A percentile compares a stretch with the other conserved stretches of the same genome.
Evolutionary conservation across 441 rosid genomes (phyloP).

Genomic region (Viola pubescens): DNA sequence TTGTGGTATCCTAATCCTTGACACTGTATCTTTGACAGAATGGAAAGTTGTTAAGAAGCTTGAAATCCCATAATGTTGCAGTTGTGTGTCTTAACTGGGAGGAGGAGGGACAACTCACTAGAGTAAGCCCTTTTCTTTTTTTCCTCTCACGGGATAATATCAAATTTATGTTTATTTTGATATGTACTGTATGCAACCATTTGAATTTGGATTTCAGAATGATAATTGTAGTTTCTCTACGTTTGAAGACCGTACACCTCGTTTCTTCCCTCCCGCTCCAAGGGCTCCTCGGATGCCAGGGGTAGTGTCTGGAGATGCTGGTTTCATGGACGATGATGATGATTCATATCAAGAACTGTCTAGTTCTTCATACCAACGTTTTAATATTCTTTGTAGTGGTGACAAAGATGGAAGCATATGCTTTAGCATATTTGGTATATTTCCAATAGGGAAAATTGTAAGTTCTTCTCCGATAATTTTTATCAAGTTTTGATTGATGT

Average conservation of each 20-base stretch:
- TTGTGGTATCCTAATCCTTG: constrained; percentile 2
- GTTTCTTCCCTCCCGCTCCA: constrained; percentile 83
- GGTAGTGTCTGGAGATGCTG: constrained; percentile 61
- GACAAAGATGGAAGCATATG: constrained; percentile 71
- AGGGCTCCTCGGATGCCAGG: constrained; percentile 65
- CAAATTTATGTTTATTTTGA: too few relatives aligned
- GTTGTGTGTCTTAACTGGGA: constrained; percentile 91
- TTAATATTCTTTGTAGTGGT: constrained; percentile 77
- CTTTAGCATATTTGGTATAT: constrained; percentile 84
- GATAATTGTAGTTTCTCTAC: constrained; percentile 29
- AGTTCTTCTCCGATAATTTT: constrained; percentile 25
- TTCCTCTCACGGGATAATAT: too few relatives aligned
- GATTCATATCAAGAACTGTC: constrained; percentile 79
- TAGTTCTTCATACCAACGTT: constrained; percentile 55
- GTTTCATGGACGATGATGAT: constrained; percentile 66
- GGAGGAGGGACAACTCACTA: constrained; percentile 53
- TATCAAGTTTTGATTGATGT: too few relatives aligned
- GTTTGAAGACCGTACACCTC: constrained; percentile 72
- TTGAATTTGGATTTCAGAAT: constrained; percentile 36
- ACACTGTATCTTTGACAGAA: constrained; percentile 37
- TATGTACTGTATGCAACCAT: background rate
- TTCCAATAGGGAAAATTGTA: constrained; percentile 75
- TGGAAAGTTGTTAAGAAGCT: constrained; percentile 68
- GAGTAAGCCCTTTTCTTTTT: constrained; percentile 27
- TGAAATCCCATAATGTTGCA: constrained; percentile 68